These are phyloP conservation scores for Sarocladium oryzae DNA, from an alignment of 2,329 filamentous ascomycete genomes.

Conservation along the genomic window DNA sequence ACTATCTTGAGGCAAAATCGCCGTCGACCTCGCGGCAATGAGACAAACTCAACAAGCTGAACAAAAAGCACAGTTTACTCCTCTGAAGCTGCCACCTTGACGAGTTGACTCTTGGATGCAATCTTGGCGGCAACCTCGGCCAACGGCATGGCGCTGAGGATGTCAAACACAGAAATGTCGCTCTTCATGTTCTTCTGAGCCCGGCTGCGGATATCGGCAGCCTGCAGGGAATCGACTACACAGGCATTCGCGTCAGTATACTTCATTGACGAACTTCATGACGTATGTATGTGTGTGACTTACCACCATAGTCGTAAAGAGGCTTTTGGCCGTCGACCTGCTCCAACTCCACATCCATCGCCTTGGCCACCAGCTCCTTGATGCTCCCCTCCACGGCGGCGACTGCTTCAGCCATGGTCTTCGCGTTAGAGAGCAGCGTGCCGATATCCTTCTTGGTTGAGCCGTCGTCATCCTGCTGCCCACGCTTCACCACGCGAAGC, in stretches of 20 bases:
- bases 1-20: too few species aligned
- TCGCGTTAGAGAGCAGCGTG: not conserved
- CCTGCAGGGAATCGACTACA: constrained; percentile 11
- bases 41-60: too few species aligned
- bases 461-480: not conserved
- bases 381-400: constrained; percentile 5
- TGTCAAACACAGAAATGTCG: constrained; percentile 11
- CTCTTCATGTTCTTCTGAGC: constrained; percentile 10
- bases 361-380: constrained; percentile 6
- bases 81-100: not conserved
- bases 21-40: too few species aligned
- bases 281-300: not conserved
- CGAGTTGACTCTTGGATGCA: constrained; percentile 7
- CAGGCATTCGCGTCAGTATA: not conserved
- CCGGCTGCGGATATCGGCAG: constrained; percentile 10
- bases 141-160: constrained; percentile 9
- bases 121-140: constrained; percentile 11
- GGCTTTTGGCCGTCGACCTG: constrained; percentile 10
- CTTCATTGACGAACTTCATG: not conserved
- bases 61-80: too few species aligned
- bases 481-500: constrained; percentile 3
- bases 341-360: constrained; percentile 4
- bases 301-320: constrained; percentile 10
- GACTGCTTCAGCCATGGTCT: constrained; percentile 6
- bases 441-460: not conserved